phyloP scores from a whole-genome alignment of 2,329 filamentous ascomycete genomes.

The Malbranchea zuffiana region DNA sequence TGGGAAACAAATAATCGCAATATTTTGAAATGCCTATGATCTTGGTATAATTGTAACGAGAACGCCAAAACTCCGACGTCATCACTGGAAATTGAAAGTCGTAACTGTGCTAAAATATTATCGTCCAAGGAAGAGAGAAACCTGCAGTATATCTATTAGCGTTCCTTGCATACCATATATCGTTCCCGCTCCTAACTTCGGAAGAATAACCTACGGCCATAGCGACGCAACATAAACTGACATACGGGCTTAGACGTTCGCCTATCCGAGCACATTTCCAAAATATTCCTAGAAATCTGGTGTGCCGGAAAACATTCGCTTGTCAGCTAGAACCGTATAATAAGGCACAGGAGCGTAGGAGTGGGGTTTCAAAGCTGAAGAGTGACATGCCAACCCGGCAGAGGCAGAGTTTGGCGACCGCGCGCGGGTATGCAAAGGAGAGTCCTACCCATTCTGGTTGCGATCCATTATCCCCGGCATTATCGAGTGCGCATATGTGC shows the following conservation, averaged over 20 bases:
- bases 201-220: constrained; percentile 66
- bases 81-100: neutral
- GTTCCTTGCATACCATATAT: neutral
- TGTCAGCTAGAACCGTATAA: constrained; percentile 6
- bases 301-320: constrained; percentile 4
- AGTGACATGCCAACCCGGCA: neutral
- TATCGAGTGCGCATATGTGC: constrained; percentile 82
- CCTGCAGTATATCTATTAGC: constrained; percentile 3
- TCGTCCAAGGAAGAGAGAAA: constrained; percentile 17
- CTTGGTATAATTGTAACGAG: too few relatives aligned
- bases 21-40: too few relatives aligned
- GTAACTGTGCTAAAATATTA: constrained; percentile 3
- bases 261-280: constrained; percentile 94
- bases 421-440: neutral
- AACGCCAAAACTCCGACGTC: too few relatives aligned
- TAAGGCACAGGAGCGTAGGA: neutral
- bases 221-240: constrained; percentile 81
- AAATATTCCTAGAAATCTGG: constrained; percentile 69
- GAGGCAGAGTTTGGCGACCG: neutral
- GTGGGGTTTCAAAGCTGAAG: neutral
- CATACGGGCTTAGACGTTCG: constrained; percentile 86
- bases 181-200: neutral
- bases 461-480: constrained; percentile 83
- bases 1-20: too few relatives aligned
- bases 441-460: constrained; percentile 73